Conservation (phyloP, 1,284 basidiomycete species). For the Afroboletus lepidellus region DNA sequence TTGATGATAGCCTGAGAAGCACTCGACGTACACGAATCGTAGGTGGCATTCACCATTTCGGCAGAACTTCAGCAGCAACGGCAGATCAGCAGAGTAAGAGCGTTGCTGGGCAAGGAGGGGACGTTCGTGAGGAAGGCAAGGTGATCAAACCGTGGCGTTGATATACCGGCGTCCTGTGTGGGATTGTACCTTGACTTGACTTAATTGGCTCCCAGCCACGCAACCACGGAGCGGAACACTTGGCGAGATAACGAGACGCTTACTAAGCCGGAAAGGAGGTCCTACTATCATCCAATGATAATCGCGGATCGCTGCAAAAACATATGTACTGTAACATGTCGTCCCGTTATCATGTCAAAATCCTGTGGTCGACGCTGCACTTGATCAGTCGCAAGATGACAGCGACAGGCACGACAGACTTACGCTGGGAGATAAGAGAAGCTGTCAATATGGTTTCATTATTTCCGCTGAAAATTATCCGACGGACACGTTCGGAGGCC, state of each 20-base stretch:
- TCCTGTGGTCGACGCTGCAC: not conserved
- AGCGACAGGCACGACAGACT: slow-evolving; percentile 15
- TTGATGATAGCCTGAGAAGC: rapidly evolving
- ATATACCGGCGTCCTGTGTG: slow-evolving; percentile 27
- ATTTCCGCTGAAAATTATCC: slow-evolving; percentile 1
- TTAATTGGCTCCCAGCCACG: slow-evolving; percentile 1
- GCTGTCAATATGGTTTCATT: slow-evolving; percentile 4
- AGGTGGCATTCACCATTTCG: slow-evolving; percentile 39
- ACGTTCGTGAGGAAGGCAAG: not conserved
- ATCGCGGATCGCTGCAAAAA: not conserved
- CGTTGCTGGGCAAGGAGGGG: not conserved
- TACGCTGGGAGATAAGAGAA: slow-evolving; percentile 18
- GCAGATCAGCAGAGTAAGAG: not conserved
- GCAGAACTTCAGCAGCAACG: slow-evolving; percentile 1
- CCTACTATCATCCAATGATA: slow-evolving; percentile 26
- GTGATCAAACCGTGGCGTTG: not conserved
- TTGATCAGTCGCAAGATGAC: slow-evolving; percentile 1
- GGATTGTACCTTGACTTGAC: slow-evolving; percentile 16
- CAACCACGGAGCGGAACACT: slow-evolving; percentile 2
- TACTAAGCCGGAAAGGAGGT: slow-evolving; percentile 25
- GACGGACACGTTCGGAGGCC: slow-evolving; percentile 1
- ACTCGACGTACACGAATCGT: slow-evolving; percentile 36
- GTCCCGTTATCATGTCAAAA: slow-evolving; percentile 22
- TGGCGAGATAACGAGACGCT: slow-evolving; percentile 28
- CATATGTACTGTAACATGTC: not conserved